Evolutionary conservation across 2,329 filamentous ascomycete species (phyloP), one percentile per base, ranked within the genome.

Genomic region (Penicillium glabrum): DNA sequence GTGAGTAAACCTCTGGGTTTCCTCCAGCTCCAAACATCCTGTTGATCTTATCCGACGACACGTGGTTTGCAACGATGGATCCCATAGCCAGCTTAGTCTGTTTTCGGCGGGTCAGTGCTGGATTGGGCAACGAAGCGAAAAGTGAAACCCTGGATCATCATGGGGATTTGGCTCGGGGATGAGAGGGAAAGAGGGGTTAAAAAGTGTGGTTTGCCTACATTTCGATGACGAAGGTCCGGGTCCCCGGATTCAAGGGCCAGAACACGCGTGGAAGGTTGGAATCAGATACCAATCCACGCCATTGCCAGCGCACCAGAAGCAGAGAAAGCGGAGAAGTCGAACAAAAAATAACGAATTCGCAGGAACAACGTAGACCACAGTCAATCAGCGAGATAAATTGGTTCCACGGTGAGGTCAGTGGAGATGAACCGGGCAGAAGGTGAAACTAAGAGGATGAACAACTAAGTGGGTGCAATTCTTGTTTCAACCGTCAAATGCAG

Each of bases 31-130:
- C 80, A 68, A 83, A 78, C 79, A 91, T 89, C 82, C 87, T 89
- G 77, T 86, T 84, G 68, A 85, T 82, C 67, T 87, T 82, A 77
- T 91, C 87, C 75, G 89, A 86, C 75, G 89, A 86, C 79, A 87
- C 87, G 80, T 93, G 90, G 77, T 79, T 80, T 67, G 85, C 75
- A 69, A 85, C 77, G 66, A 86, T 75, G 72, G 83, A 84, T 79
- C 82, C 82, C 84, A 86, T 86, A 73, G 79, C 83, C 78, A 75
- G 75, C 14, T 46, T 39, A 47, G 33, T 47, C 27, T 50, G 21
- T 29, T 24, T 23, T 43, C 19, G 31, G 23, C 23, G 24, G 24
- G 26, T 29, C 44, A 46, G 39, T 14, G 19, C 8, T 41, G 19
- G 39, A 23, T 21, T 13, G 39, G 19, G 11, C 39, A 23, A 21